These are phyloP conservation scores for Diplosphaera chodatii DNA, from an alignment of 139 green algal species.

Conservation along the genomic window DNA sequence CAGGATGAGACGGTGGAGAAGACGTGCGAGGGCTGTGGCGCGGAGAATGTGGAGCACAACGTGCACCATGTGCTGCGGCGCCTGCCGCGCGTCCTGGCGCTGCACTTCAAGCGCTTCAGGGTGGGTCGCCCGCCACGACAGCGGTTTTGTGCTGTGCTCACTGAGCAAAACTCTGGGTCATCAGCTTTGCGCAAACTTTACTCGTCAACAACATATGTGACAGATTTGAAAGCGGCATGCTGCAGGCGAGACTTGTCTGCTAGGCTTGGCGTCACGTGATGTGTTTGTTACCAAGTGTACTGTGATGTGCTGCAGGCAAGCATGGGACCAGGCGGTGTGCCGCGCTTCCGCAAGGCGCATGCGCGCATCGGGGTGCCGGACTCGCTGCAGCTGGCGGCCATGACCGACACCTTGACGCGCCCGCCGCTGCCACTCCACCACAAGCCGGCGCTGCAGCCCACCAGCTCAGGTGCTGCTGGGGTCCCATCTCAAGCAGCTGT, in stretches of 20 bases:
- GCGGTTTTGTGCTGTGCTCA: too few relatives aligned
- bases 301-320: background rate
- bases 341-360: constrained; percentile 32
- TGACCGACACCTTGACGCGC: background rate
- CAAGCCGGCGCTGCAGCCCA: background rate
- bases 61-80: constrained; percentile 37
- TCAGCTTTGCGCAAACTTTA: too few relatives aligned
- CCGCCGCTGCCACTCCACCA: constrained; percentile 15
- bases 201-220: too few relatives aligned
- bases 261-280: too few relatives aligned
- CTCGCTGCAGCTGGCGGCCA: constrained; percentile 13
- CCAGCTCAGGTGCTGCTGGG: too few relatives aligned
- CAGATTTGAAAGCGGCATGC: too few relatives aligned
- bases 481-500: too few relatives aligned
- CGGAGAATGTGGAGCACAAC: constrained; percentile 20
- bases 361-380: constrained; percentile 10
- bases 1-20: constrained; percentile 50
- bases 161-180: too few relatives aligned
- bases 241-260: too few relatives aligned
- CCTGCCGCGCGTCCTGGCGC: constrained; percentile 54
- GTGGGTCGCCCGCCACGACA: too few relatives aligned
- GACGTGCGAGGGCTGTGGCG: constrained; percentile 50
- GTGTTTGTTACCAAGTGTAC: too few relatives aligned
- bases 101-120: constrained; percentile 70
- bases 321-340: background rate